Conservation (phyloP, 805 yeast species). For the Myxozyma melibiosi region DNA sequence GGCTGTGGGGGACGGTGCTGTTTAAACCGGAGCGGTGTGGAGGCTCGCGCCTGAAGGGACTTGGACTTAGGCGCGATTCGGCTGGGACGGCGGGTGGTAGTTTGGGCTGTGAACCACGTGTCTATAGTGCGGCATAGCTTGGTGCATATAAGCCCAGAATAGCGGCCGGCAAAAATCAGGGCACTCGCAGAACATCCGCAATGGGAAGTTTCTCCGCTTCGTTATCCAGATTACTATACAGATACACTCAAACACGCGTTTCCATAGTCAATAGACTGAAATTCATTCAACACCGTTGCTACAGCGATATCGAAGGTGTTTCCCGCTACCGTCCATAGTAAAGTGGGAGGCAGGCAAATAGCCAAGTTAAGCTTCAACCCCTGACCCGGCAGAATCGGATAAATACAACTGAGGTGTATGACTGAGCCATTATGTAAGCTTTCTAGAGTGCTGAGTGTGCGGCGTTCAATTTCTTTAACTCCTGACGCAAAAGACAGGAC, state of each 20-base stretch:
- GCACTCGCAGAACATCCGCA: too few relatives aligned
- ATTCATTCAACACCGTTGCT: too few relatives aligned
- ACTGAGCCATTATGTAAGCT: too few relatives aligned
- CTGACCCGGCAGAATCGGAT: conserved; percentile 14
- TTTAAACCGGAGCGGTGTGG: neutral
- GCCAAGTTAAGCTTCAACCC: too few relatives aligned
- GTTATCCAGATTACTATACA: neutral
- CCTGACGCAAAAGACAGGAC: too few relatives aligned
- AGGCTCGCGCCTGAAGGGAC: neutral
- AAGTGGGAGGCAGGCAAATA: too few relatives aligned
- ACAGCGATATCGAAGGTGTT: too few relatives aligned
- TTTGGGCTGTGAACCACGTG: neutral
- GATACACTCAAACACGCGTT: neutral
- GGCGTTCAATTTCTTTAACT: too few relatives aligned
- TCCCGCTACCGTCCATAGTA: too few relatives aligned
- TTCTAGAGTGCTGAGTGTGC: too few relatives aligned
- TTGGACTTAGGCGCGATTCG: neutral
- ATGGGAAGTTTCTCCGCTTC: too few relatives aligned
- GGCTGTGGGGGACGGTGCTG: neutral
- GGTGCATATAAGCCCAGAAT: neutral
- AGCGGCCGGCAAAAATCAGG: neutral
- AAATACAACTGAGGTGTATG: neutral
- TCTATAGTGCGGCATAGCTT: neutral
- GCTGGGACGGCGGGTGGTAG: neutral
- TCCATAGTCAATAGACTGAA: too few relatives aligned